Evolutionary conservation across 352 stramenopile species (phyloP).

Genomic region (Pythium phragmiticola): DNA sequence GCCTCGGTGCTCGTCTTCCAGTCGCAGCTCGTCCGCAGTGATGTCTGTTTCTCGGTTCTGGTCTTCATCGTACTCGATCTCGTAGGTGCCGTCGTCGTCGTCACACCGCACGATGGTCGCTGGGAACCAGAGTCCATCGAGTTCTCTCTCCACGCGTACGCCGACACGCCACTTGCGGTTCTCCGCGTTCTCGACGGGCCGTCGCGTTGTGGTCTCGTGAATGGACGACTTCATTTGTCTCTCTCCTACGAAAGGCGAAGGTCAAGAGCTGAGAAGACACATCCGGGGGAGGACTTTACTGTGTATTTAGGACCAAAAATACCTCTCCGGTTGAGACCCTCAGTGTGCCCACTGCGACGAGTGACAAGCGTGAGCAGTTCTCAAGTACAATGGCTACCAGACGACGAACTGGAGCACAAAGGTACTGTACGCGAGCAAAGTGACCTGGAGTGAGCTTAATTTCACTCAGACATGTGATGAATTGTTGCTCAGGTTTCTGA

Average conservation of each 20-base stretch:
- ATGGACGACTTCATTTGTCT: constrained; percentile 23
- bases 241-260: neutral
- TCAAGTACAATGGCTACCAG: no score
- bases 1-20: constrained; percentile 25
- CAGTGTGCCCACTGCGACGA: no score
- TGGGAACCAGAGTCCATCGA: constrained; percentile 79
- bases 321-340: no score
- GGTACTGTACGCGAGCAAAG: no score
- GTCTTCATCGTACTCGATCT: constrained; percentile 82
- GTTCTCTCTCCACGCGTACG: constrained; percentile 57
- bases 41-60: constrained; percentile 71
- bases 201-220: constrained; percentile 11
- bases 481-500: neutral
- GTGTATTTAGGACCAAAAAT: no score
- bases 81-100: constrained; percentile 54
- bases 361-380: no score
- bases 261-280: neutral
- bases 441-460: no score
- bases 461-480: no score
- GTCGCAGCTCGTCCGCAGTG: constrained; percentile 42
- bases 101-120: constrained; percentile 52
- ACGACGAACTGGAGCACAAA: no score
- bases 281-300: no score
- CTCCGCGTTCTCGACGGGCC: constrained; percentile 19
- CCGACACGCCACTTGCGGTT: constrained; percentile 41